Conservation (phyloP, 2,329 filamentous ascomycete genomes). For the Ceratocystis destructans region DNA sequence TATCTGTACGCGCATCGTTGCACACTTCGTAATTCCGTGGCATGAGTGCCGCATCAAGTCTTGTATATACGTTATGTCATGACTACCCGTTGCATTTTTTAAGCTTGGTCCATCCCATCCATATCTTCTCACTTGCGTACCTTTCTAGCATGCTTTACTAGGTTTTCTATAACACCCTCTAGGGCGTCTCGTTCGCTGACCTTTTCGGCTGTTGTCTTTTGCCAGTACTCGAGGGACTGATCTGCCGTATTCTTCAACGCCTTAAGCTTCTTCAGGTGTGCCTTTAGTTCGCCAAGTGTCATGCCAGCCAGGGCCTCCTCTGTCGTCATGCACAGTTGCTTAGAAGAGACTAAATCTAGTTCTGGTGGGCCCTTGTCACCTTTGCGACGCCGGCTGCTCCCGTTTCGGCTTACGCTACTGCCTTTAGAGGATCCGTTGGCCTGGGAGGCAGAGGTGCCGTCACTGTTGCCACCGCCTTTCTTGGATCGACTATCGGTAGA, state of each 20-base stretch:
- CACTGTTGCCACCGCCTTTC: conserved; percentile 34
- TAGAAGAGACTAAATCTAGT: conserved; percentile 65
- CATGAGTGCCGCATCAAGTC: neutral
- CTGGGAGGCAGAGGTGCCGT: neutral
- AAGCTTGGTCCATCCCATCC: neutral
- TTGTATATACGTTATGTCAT: neutral
- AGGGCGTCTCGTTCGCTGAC: conserved; percentile 85
- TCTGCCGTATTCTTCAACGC: conserved; percentile 57
- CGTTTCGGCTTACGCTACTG: neutral
- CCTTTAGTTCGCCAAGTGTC: conserved; percentile 60
- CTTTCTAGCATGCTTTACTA: conserved; percentile 82
- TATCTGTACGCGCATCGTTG: no score
- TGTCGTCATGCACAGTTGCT: conserved; percentile 68
- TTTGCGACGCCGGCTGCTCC: conserved; percentile 32
- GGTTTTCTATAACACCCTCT: conserved; percentile 90
- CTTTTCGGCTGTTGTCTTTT: conserved; percentile 71
- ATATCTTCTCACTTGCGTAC: conserved; percentile 50
- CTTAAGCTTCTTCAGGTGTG: conserved; percentile 56
- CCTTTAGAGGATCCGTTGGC: neutral
- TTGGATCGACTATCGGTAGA: conserved; percentile 42
- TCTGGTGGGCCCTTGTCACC: conserved; percentile 57
- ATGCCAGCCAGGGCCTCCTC: conserved; percentile 69
- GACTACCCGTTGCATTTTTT: neutral
- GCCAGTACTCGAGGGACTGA: conserved; percentile 76
- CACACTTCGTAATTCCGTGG: neutral